Evolutionary conservation across 176 grass and related monocot genomes (phyloP), one percentile per base, ranked within the genome.

Genomic region (Raddia distichophylla): DNA sequence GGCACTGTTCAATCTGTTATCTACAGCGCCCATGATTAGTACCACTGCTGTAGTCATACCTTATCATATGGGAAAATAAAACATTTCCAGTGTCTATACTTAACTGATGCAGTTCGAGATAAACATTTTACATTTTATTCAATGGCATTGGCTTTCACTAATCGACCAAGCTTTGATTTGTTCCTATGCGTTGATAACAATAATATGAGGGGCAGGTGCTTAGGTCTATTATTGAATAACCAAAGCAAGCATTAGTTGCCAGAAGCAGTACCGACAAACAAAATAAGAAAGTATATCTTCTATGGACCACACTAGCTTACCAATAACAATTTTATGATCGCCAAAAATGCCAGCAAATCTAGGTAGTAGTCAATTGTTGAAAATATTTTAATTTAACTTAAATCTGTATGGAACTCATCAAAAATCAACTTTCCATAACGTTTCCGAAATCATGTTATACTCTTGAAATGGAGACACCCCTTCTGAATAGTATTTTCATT

Each of bases 321-420:
- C 6, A 10, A 5, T 35, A 72, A 27, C 22, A 76, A 62, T 35
- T 51, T 62, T 49, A 50, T 50, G 8, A 1, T 50, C 10, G 13
- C 27, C 60, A 49, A 54, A 54, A 13, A 20, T 55, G 55, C 44
- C 8, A 7, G 55, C 12, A 40, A 80, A 14, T 20, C 37, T 56
- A 44, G 17, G 55, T 53, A 42, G 16, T 55, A 33, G 60, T 43
- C 14, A 44, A 55, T 17, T 2, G 0, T 54, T 79, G 4, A 66
- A 78, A 79, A 62, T 17, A 16, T 64, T 78, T 67, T 66, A 74
- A 35, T 54, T 53, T 17, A 79, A 53, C 76, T 20, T 53, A 53
- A 53, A 66, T 42, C 34, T 53, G 35, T 54, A 44, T 1, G 10
- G 10, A 54, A 42, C 5, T 67, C 11, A 67, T 43, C 11, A 17